Percentiles rank a stretch among this genome's conserved stretches.
These are phyloP conservation scores for Fusarium phyllophilum DNA, from an alignment of 2,329 filamentous ascomycete species.

Conservation along the genomic window DNA sequence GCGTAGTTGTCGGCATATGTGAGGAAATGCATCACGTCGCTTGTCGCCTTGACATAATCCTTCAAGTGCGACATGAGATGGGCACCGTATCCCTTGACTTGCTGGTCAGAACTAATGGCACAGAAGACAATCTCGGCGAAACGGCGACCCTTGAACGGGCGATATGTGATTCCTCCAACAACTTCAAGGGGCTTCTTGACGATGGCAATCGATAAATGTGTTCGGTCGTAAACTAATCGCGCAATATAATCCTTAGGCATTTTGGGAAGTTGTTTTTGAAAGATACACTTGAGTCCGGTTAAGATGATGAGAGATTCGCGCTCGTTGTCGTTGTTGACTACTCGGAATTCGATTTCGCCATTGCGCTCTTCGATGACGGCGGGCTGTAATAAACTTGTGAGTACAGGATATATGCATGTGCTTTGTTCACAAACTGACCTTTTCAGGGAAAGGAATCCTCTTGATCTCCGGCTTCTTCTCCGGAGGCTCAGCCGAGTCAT, in stretches of 20 bases:
- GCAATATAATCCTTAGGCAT: slow-evolving; percentile 99
- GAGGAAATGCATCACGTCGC: slow-evolving; percentile 97
- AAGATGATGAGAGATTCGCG: slow-evolving; percentile 92
- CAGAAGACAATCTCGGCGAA: slow-evolving; percentile 99
- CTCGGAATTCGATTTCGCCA: slow-evolving; percentile 95
- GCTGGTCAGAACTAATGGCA: slow-evolving; percentile 95
- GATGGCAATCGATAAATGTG: slow-evolving; percentile 95
- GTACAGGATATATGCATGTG: background rate
- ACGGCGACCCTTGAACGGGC: slow-evolving; percentile 88
- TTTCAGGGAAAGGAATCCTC: slow-evolving; percentile 88
- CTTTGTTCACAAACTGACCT: slow-evolving; percentile 59
- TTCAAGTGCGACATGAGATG: slow-evolving; percentile 98
- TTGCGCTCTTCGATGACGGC: slow-evolving; percentile 93
- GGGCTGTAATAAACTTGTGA: slow-evolving; percentile 60
- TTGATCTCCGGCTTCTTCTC: slow-evolving; percentile 65
- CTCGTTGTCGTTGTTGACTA: slow-evolving; percentile 95
- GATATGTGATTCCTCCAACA: slow-evolving; percentile 96
- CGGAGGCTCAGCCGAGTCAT: slow-evolving; percentile 43
- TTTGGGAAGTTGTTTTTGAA: slow-evolving; percentile 97
- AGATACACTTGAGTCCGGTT: slow-evolving; percentile 95
- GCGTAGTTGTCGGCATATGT: slow-evolving; percentile 99
- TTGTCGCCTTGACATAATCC: slow-evolving; percentile 97
- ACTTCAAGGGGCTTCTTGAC: slow-evolving; percentile 96
- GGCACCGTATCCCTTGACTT: slow-evolving; percentile 97
- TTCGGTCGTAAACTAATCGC: slow-evolving; percentile 95